A percentile compares a stretch with the other conserved stretches of the same genome.
These are phyloP conservation scores for Ustilago shanxiensis DNA, from an alignment of 1,284 basidiomycete species.

Conservation along the genomic window DNA sequence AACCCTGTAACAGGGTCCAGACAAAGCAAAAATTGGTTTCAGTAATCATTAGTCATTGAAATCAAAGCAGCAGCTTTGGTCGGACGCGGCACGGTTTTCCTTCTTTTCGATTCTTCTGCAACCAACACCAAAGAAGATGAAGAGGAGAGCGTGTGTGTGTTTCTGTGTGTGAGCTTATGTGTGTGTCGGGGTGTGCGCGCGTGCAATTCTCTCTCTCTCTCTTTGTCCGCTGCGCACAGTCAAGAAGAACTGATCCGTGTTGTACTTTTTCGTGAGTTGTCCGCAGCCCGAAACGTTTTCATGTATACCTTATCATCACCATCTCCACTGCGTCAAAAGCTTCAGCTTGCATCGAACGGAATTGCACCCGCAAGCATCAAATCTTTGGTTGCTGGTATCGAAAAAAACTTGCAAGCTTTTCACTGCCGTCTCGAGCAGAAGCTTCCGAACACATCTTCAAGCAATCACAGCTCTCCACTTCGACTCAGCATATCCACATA, in stretches of 20 bases:
- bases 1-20: too few relatives aligned
- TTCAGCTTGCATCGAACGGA: background rate
- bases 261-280: constrained; percentile 1
- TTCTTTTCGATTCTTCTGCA: constrained; percentile 36
- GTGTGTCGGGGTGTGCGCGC: constrained; percentile 2
- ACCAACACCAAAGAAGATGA: constrained; percentile 36
- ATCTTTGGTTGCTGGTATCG: too few relatives aligned
- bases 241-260: constrained; percentile 1
- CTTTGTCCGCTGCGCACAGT: background rate
- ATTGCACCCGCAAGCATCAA: background rate
- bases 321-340: constrained; percentile 4
- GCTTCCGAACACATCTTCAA: background rate
- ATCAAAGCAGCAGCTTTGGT: too few relatives aligned
- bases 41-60: constrained; percentile 31
- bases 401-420: background rate
- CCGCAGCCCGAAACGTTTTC: background rate
- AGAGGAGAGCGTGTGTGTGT: background rate
- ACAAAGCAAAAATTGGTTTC: too few relatives aligned
- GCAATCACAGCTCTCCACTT: background rate
- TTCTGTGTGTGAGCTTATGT: background rate
- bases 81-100: too few relatives aligned
- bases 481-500: background rate
- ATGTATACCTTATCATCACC: background rate
- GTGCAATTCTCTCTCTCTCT: constrained; percentile 2
- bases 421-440: background rate